Percentiles rank a stretch among this genome's conserved stretches.
phyloP scores from a whole-genome alignment of 2,329 filamentous ascomycete genomes.

The Trichoderma koningiopsis region DNA sequence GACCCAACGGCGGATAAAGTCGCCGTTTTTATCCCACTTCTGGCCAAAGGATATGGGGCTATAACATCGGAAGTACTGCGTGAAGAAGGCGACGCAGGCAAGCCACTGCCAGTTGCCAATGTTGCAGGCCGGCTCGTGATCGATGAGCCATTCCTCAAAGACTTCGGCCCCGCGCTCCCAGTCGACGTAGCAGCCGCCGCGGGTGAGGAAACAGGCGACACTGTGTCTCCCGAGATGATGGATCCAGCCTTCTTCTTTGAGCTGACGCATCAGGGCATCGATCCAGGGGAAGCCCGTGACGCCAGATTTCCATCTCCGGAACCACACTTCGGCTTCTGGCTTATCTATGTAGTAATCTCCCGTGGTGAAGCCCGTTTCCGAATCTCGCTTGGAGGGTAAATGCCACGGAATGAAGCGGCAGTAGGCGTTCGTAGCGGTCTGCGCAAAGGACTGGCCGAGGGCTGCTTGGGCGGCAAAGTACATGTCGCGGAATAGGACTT shows the following conservation, averaged over 20 bases:
- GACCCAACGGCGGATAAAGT: slow-evolving; percentile 65
- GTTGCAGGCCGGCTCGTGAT: slow-evolving; percentile 75
- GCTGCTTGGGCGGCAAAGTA: slow-evolving; percentile 77
- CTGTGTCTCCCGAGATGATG: slow-evolving; percentile 76
- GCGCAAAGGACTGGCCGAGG: slow-evolving; percentile 63
- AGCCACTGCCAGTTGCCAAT: slow-evolving; percentile 80
- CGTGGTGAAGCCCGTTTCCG: slow-evolving; percentile 50
- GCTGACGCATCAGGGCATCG: slow-evolving; percentile 76
- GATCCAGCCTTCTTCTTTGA: slow-evolving; percentile 73
- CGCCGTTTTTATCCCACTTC: slow-evolving; percentile 73
- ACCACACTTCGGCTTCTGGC: slow-evolving; percentile 63
- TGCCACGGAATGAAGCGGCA: slow-evolving; percentile 81
- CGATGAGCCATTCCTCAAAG: slow-evolving; percentile 74
- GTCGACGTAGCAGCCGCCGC: slow-evolving; percentile 75
- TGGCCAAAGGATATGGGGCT: slow-evolving; percentile 70
- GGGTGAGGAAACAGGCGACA: slow-evolving; percentile 79
- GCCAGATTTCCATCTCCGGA: slow-evolving; percentile 69
- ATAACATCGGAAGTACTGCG: slow-evolving; percentile 72
- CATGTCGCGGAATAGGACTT: slow-evolving; percentile 79
- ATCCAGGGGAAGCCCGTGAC: slow-evolving; percentile 79
- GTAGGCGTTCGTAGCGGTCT: slow-evolving; percentile 65
- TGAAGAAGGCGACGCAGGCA: slow-evolving; percentile 73
- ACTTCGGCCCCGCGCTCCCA: slow-evolving; percentile 80
- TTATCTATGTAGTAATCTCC: slow-evolving; percentile 67
- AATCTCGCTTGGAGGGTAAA: slow-evolving; percentile 61